A percentile compares a stretch with the other conserved stretches of the same genome.
phyloP scores from a whole-genome alignment of 208 protist species.

The Porcisia deanei region DNA sequence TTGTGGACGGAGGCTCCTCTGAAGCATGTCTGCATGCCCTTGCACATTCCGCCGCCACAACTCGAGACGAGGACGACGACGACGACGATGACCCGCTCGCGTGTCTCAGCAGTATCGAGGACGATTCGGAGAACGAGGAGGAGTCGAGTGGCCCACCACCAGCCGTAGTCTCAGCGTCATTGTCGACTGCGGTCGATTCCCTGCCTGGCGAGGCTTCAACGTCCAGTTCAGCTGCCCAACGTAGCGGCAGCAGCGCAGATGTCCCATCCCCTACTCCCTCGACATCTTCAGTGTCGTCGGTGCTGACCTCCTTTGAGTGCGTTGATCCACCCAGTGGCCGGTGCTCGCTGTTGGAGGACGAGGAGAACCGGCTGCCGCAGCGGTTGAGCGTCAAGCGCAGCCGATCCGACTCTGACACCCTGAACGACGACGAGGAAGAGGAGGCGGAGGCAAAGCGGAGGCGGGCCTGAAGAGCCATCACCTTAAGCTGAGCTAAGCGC shows the following conservation, averaged over 20 bases:
- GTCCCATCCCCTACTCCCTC: background rate
- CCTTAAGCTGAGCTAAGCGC: background rate
- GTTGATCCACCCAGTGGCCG: conserved; percentile 21
- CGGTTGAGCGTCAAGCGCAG: conserved; percentile 21
- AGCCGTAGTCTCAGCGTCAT: no score
- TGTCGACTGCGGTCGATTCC: conserved; percentile 1
- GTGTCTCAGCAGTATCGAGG: conserved; percentile 24
- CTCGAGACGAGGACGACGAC: conserved; percentile 2
- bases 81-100: conserved; percentile 23
- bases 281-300: background rate
- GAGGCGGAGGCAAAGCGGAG: conserved; percentile 20
- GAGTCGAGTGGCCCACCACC: background rate
- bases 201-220: background rate
- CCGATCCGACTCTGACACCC: conserved; percentile 15
- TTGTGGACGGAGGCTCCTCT: conserved; percentile 11
- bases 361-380: conserved; percentile 29
- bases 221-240: conserved; percentile 8
- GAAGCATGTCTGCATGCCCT: conserved; percentile 25
- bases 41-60: conserved; percentile 5
- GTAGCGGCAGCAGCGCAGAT: conserved; percentile 2
- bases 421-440: conserved; percentile 22
- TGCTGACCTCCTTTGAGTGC: conserved; percentile 2
- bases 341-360: conserved; percentile 26
- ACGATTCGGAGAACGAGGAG: conserved; percentile 15
- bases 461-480: conserved; percentile 11